A percentile compares a stretch with the other conserved stretches of the same genome.
These are phyloP conservation scores for Nicotiana attenuata DNA, from an alignment of 257 asterid species.

Conservation along the genomic window DNA sequence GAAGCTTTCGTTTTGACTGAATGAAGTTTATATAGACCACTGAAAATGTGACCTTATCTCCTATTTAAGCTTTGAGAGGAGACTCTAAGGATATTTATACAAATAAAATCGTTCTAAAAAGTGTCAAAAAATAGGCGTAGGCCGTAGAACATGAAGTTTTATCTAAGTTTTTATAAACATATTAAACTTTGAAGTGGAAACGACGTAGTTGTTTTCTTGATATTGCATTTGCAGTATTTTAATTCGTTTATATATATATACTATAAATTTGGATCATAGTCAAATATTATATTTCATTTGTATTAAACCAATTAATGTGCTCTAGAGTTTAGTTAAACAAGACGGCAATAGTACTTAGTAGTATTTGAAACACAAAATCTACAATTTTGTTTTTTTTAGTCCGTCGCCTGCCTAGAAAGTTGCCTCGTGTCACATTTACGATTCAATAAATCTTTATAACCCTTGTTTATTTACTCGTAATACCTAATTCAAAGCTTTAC, in stretches of 20 bases:
- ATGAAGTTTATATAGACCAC: not conserved
- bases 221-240: not conserved
- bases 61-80: not conserved
- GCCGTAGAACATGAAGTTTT: not conserved
- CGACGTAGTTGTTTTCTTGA: not conserved
- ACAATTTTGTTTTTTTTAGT: not conserved
- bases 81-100: not conserved
- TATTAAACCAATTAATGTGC: not conserved
- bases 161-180: not conserved
- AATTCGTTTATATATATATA: too few relatives aligned
- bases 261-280: too few relatives aligned
- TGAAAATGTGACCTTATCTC: not conserved
- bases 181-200: not conserved
- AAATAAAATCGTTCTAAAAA: not conserved
- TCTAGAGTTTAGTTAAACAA: not conserved
- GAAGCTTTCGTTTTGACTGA: not conserved
- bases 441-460: not conserved
- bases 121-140: not conserved
- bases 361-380: not conserved
- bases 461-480: not conserved
- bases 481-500: too few relatives aligned
- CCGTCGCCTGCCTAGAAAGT: not conserved
- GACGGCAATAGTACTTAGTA: not conserved
- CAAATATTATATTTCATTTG: not conserved
- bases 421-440: not conserved